Evolutionary conservation across 208 protist species (phyloP).

Genomic region (Trypanosomatidae sp.): DNA sequence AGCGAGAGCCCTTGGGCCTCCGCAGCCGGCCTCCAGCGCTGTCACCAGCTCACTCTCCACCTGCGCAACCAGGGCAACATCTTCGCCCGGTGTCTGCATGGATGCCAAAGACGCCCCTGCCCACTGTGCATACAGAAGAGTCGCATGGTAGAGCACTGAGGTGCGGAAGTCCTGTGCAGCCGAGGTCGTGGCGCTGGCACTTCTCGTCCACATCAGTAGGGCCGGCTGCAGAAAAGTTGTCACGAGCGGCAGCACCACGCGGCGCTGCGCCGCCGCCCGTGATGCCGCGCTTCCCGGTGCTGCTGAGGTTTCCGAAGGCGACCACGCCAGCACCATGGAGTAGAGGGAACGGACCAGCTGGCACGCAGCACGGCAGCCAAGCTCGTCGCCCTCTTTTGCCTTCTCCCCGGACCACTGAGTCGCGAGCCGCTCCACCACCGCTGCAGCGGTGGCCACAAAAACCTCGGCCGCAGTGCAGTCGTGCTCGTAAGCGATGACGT

Average conservation of each 20-base stretch:
- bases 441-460: constrained; percentile 25
- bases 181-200: background rate
- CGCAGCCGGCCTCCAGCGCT: constrained; percentile 12
- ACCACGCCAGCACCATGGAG: constrained; percentile 23
- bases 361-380: constrained; percentile 15
- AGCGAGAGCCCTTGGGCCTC: background rate
- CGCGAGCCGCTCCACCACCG: constrained; percentile 21
- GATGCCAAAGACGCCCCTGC: background rate
- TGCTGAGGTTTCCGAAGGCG: constrained; percentile 10
- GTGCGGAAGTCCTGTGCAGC: constrained; percentile 14
- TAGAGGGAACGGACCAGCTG: constrained; percentile 25
- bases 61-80: background rate
- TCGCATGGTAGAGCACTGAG: constrained; percentile 38
- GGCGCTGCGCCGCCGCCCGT: constrained; percentile 5
- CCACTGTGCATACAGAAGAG: constrained; percentile 38
- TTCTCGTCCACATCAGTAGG: constrained; percentile 10
- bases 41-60: constrained; percentile 6
- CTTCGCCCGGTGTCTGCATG: background rate
- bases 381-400: background rate
- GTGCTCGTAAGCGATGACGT: constrained; percentile 38
- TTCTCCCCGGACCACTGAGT: constrained; percentile 4
- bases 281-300: background rate
- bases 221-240: constrained; percentile 13
- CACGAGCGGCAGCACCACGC: constrained; percentile 30
- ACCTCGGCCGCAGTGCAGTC: constrained; percentile 23